These are phyloP conservation scores for Solanum hybrid DNA, from an alignment of 305 asterid species.

Conservation along the genomic window DNA sequence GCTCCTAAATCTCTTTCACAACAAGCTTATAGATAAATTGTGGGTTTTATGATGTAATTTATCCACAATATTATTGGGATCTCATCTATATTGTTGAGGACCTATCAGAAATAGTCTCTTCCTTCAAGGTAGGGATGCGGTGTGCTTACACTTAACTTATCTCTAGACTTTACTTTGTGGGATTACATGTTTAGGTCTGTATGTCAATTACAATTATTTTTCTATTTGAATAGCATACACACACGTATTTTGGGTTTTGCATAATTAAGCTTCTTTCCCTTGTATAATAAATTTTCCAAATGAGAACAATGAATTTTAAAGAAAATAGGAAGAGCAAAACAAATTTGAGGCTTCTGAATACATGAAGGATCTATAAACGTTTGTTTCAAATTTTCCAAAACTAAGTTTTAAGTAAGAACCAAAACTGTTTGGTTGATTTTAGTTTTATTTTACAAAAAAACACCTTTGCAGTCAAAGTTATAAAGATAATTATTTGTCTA, in stretches of 20 bases:
- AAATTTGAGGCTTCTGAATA: not conserved
- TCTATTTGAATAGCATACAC: not conserved
- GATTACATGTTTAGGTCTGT: not conserved
- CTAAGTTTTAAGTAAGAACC: not conserved
- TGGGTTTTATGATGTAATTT: not conserved
- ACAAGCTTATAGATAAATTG: not conserved
- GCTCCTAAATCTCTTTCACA: not conserved
- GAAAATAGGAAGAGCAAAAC: not conserved
- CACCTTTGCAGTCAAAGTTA: not conserved
- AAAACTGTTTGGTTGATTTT: not conserved
- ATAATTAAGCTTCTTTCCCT: not conserved
- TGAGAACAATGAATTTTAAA: not conserved
- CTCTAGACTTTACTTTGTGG: not conserved
- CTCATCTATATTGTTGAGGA: too few relatives aligned
- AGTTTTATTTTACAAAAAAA: not conserved
- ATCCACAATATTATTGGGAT: not conserved
- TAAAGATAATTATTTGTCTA: not conserved
- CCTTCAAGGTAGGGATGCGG: not conserved
- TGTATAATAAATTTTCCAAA: not conserved
- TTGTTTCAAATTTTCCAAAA: not conserved
- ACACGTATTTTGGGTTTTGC: not conserved
- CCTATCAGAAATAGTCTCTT: not conserved
- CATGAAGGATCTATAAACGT: not conserved
- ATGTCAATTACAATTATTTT: not conserved
- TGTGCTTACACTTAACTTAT: not conserved